Evolutionary conservation across 345 rosid species (phyloP).

Genomic region (Citrus trifoliata): DNA sequence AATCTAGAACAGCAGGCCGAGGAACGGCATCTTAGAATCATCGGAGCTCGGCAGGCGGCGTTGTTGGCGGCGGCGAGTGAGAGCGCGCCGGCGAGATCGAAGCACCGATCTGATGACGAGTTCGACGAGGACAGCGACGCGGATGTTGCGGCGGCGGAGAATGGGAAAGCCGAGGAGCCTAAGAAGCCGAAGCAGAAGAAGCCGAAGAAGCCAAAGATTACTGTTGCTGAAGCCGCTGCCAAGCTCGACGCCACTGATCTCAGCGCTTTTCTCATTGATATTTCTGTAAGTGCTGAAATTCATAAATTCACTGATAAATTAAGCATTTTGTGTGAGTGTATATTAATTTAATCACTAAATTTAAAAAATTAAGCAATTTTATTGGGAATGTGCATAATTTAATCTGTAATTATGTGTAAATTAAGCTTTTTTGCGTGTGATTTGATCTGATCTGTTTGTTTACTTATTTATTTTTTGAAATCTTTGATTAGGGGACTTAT

Average conservation of each 20-base stretch:
- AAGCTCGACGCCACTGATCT: conserved; percentile 59
- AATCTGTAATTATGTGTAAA: neutral
- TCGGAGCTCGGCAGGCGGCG: conserved; percentile 30
- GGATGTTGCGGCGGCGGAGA: conserved; percentile 26
- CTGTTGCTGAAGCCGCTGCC: conserved; percentile 60
- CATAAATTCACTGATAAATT: neutral
- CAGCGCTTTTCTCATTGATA: conserved; percentile 46
- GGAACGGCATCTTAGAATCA: conserved; percentile 45
- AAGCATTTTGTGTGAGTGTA: neutral
- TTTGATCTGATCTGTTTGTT: neutral
- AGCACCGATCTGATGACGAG: conserved; percentile 36
- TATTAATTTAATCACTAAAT: neutral
- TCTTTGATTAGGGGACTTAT: conserved; percentile 37
- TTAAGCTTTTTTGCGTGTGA: neutral
- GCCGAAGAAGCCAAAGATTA: conserved; percentile 68
- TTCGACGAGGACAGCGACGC: conserved; percentile 41
- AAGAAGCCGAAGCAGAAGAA: conserved; percentile 53
- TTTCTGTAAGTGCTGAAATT: conserved; percentile 24
- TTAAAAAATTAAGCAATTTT: neutral
- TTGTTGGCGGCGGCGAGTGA: conserved; percentile 9
- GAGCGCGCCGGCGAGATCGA: conserved; percentile 25
- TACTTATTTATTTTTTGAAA: neutral
- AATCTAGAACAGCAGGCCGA: conserved; percentile 51
- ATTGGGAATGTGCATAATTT: neutral
- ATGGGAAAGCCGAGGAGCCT: conserved; percentile 27